These are phyloP conservation scores for Auxenochlorella pyrenoidosa DNA, from an alignment of 139 green algal species.

Conservation along the genomic window DNA sequence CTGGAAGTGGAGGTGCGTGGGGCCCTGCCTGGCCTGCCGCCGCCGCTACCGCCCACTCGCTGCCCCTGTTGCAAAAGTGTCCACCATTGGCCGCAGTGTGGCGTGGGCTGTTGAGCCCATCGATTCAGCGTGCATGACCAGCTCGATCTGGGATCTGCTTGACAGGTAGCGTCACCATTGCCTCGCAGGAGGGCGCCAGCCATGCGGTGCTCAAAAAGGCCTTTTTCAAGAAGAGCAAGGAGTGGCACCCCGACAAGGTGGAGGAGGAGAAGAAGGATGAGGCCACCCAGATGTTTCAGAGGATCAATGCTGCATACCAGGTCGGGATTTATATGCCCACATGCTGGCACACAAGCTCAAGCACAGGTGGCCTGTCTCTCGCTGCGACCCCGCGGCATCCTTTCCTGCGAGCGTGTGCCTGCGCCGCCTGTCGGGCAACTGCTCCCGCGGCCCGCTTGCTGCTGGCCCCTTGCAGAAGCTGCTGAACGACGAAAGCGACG, in stretches of 20 bases:
- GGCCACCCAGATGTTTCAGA: constrained; percentile 30
- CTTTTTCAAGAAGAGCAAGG: constrained; percentile 23
- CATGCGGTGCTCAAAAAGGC: constrained; percentile 22
- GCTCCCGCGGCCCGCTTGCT: background rate
- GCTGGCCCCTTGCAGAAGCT: background rate
- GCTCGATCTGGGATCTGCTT: too few relatives aligned
- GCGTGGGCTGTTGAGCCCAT: background rate
- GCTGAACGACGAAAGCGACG: constrained; percentile 5
- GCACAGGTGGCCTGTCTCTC: too few relatives aligned
- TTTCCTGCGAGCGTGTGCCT: background rate
- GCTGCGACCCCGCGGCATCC: too few relatives aligned
- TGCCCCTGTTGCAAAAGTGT: too few relatives aligned
- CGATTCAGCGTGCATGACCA: background rate
- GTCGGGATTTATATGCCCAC: background rate
- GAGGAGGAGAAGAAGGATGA: constrained; percentile 31
- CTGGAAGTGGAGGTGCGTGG: constrained; percentile 21
- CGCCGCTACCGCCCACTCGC: background rate
- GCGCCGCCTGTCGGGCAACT: background rate
- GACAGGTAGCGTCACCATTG: too few relatives aligned
- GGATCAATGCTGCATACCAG: constrained; percentile 39
- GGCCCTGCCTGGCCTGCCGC: background rate
- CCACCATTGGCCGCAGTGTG: background rate
- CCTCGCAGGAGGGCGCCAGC: constrained; percentile 3
- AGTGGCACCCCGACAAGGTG: constrained; percentile 40
- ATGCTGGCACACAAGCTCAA: too few relatives aligned